Percentiles rank a stretch among this genome's conserved stretches.
These are phyloP conservation scores for Trapa incisa DNA, from an alignment of 345 rosid species.

Conservation along the genomic window DNA sequence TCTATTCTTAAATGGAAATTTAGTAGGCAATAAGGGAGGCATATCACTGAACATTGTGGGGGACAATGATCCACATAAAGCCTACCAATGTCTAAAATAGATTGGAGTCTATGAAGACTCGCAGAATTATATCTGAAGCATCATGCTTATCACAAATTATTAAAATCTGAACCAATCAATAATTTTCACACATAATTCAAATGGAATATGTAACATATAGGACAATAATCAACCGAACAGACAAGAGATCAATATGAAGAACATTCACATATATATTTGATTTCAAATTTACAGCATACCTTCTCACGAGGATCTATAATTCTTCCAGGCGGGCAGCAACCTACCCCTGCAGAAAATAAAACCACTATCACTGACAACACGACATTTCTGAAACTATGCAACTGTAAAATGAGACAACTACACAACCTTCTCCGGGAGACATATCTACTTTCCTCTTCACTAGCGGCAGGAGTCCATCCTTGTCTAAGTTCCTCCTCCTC, in stretches of 20 bases:
- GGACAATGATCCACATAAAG: not conserved
- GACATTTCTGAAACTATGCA: not conserved
- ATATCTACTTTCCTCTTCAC: conserved; percentile 9
- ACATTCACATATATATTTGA: not conserved
- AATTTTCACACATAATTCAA: not conserved
- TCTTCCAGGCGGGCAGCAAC: conserved; percentile 6
- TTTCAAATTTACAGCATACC: conserved; percentile 16
- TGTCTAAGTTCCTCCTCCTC: conserved; percentile 4
- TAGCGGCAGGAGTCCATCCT: conserved; percentile 3
- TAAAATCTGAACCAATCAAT: not conserved
- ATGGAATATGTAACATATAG: not conserved
- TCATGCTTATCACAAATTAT: not conserved
- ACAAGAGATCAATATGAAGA: not conserved
- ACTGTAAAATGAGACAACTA: not conserved
- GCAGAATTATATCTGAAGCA: not conserved
- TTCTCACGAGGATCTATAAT: conserved; percentile 9
- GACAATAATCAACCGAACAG: not conserved
- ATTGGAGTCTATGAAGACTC: not conserved
- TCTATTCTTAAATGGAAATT: not conserved
- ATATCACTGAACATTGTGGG: not conserved
- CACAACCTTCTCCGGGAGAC: conserved; percentile 2
- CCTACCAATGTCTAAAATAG: not conserved
- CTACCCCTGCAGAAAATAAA: not conserved
- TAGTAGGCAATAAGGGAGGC: not conserved
- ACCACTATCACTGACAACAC: not conserved